phyloP scores from a whole-genome alignment of 768 basidiomycete species.

The Leccinum subtestaceum region DNA sequence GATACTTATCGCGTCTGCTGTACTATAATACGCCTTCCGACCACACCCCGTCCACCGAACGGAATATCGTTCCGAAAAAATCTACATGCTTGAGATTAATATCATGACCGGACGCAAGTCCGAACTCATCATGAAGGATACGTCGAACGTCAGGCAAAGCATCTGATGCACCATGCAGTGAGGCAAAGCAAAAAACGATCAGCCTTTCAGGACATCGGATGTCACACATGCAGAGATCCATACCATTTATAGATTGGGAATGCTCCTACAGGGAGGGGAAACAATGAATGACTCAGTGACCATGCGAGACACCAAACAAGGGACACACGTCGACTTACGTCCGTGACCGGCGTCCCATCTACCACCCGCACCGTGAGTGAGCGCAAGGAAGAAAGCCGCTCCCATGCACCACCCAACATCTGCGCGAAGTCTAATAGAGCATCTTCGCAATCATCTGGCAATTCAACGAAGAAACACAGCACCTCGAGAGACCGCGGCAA shows the following conservation, averaged over 20 bases:
- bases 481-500: neutral
- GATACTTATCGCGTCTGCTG: neutral
- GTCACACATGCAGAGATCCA: neutral
- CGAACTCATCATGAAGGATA: conserved; percentile 1
- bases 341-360: neutral
- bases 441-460: neutral
- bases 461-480: neutral
- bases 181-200: neutral
- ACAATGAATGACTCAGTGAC: neutral
- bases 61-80: neutral
- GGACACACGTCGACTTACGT: neutral
- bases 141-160: neutral
- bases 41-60: conserved; percentile 13
- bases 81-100: neutral
- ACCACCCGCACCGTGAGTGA: neutral
- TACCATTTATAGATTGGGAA: neutral
- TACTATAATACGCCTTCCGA: neutral
- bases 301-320: neutral
- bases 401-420: neutral
- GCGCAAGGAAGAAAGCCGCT: neutral
- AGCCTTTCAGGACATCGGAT: neutral
- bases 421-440: neutral
- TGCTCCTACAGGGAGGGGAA: neutral
- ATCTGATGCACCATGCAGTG: neutral
- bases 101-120: neutral